Percentiles rank a stretch among this genome's conserved stretches.
Conservation (phyloP, 2,329 filamentous ascomycete genomes). For the Claviceps sp. region DNA sequence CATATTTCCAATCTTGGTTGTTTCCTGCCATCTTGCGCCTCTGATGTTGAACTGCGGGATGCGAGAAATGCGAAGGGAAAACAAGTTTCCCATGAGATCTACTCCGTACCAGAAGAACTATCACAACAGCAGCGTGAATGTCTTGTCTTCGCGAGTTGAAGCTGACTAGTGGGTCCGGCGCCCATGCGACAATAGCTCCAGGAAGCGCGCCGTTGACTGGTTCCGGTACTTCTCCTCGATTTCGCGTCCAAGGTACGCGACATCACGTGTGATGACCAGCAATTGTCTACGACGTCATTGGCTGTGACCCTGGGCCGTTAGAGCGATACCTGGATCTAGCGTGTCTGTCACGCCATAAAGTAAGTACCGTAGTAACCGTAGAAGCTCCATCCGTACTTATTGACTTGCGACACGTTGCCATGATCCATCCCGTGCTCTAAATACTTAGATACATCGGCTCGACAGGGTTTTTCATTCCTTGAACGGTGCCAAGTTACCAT, state of each 20-base stretch:
- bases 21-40: slow-evolving; percentile 18
- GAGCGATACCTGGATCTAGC: slow-evolving; percentile 1
- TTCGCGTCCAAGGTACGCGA: slow-evolving; percentile 13
- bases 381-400: not conserved
- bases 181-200: not conserved
- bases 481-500: not conserved
- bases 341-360: rapidly evolving
- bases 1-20: slow-evolving; percentile 30
- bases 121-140: not conserved
- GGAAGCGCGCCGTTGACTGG: not conserved
- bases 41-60: not conserved
- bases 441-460: slow-evolving; percentile 1
- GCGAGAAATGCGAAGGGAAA: not conserved
- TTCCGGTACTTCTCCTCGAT: not conserved
- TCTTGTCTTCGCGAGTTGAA: not conserved
- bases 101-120: not conserved
- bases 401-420: slow-evolving; percentile 1
- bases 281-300: slow-evolving; percentile 17
- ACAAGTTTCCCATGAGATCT: not conserved
- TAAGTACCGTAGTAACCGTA: not conserved
- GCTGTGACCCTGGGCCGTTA: slow-evolving; percentile 5
- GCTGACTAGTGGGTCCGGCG: no score
- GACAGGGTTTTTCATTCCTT: not conserved
- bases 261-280: slow-evolving; percentile 15
- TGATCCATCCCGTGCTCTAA: not conserved